Conservation (phyloP, 305 asterid species). For the Petunia hybrid region DNA sequence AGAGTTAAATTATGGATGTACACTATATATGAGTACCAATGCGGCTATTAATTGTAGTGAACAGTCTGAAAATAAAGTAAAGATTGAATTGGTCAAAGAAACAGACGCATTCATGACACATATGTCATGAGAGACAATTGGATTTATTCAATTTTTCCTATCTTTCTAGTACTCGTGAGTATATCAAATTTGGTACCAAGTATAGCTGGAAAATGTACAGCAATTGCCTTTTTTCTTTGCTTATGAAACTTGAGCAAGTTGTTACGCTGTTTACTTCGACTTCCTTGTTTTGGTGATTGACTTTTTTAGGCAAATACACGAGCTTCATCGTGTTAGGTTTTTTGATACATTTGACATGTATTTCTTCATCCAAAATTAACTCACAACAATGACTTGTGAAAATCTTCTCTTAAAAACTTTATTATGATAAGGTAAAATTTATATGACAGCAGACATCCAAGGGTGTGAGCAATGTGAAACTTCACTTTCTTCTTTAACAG, state of each 20-base stretch:
- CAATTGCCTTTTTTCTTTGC: background rate
- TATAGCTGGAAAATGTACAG: background rate
- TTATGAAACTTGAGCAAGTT: background rate
- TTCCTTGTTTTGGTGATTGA: background rate
- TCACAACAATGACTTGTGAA: background rate
- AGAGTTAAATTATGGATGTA: background rate
- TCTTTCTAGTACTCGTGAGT: background rate
- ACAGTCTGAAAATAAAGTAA: constrained; percentile 28
- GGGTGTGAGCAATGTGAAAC: too few species aligned
- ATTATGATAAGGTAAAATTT: too few species aligned
- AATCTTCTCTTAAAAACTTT: too few species aligned
- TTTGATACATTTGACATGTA: background rate
- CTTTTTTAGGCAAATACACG: constrained; percentile 15
- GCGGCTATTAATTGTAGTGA: constrained; percentile 34
- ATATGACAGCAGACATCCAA: too few species aligned
- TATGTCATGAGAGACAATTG: constrained; percentile 33
- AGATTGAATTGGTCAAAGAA: constrained; percentile 50
- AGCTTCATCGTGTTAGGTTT: constrained; percentile 25
- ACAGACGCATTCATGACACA: constrained; percentile 38
- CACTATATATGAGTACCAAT: background rate
- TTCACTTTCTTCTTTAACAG: too few species aligned
- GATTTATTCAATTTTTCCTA: constrained; percentile 27
- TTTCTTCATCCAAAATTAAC: background rate
- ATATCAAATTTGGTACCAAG: background rate
- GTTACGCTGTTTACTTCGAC: constrained; percentile 26